phyloP scores from a whole-genome alignment of 306 rosid species.

The Quercus aquifolioides region DNA sequence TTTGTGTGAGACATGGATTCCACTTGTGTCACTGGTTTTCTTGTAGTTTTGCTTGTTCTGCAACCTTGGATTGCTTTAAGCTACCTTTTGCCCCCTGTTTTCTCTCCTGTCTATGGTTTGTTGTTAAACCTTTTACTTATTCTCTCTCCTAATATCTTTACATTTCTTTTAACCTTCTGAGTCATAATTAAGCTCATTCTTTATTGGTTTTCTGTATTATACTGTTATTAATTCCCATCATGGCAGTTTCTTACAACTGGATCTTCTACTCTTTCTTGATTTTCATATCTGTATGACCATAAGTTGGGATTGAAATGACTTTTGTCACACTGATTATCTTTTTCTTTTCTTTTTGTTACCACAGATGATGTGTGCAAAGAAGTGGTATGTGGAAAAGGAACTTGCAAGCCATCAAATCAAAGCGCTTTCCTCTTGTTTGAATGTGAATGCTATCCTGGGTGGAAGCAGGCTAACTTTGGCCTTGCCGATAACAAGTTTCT shows the following conservation, averaged over 20 bases:
- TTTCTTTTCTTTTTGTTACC: not conserved
- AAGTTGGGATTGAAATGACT: not conserved
- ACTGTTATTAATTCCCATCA: not conserved
- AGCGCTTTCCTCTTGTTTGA: slow-evolving; percentile 44
- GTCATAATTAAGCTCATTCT: not conserved
- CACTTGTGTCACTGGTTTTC: not conserved
- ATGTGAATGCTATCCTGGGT: slow-evolving; percentile 73
- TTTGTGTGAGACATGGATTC: slow-evolving; percentile 43
- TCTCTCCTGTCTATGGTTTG: too few species aligned
- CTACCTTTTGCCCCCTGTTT: slow-evolving; percentile 31
- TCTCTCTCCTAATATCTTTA: not conserved
- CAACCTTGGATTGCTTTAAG: slow-evolving; percentile 37
- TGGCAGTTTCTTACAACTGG: not conserved
- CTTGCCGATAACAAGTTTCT: slow-evolving; percentile 46
- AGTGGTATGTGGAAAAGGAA: slow-evolving; percentile 79
- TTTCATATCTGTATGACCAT: too few species aligned
- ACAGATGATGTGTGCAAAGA: slow-evolving; percentile 69
- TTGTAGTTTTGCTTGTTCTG: slow-evolving; percentile 23
- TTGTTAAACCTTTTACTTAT: not conserved
- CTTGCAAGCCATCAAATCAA: slow-evolving; percentile 61
- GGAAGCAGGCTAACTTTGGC: slow-evolving; percentile 55
- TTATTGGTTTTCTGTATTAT: not conserved
- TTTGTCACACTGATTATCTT: not conserved
- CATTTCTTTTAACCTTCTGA: not conserved
- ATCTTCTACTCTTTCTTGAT: not conserved